Percentiles rank a stretch among this genome's conserved stretches.
Conservation (phyloP, 305 asterid species). For the Ilex paraguariensis region DNA sequence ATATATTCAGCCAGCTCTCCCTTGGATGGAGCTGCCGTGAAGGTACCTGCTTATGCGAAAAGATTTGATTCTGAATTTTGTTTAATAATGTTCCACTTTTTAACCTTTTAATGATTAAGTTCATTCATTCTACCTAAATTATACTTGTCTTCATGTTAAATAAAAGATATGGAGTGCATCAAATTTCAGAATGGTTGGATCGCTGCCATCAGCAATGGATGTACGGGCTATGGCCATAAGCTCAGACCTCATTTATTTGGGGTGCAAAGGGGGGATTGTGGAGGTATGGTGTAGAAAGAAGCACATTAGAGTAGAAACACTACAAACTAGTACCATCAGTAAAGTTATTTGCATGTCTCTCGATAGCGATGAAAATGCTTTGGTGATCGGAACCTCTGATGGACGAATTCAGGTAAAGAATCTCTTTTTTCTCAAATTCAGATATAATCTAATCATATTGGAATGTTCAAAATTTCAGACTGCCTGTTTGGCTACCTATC, state of each 20-base stretch:
- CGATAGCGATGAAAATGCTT: constrained; percentile 46
- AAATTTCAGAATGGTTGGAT: constrained; percentile 46
- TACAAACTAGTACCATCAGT: constrained; percentile 39
- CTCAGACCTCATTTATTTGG: constrained; percentile 67
- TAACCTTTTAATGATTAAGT: background rate
- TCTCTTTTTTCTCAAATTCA: background rate
- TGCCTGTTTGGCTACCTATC: background rate
- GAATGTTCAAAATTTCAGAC: background rate
- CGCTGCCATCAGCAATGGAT: constrained; percentile 55
- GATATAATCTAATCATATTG: background rate
- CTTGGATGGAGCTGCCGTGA: constrained; percentile 58
- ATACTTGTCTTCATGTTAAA: background rate
- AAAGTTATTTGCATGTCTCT: constrained; percentile 64
- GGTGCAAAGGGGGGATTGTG: constrained; percentile 60
- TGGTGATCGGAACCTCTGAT: constrained; percentile 74
- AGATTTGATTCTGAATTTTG: too few species aligned
- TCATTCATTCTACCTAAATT: background rate
- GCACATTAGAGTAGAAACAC: constrained; percentile 55
- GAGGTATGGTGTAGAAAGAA: constrained; percentile 83
- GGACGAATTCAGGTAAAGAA: constrained; percentile 70
- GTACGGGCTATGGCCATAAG: constrained; percentile 54
- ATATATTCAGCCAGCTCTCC: constrained; percentile 62
- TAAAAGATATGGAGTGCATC: constrained; percentile 68
- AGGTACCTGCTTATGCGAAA: constrained; percentile 36
- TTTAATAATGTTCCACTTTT: too few species aligned